These are phyloP conservation scores for Talaromyces sp. DNA, from an alignment of 2,329 filamentous ascomycete genomes.

Conservation along the genomic window DNA sequence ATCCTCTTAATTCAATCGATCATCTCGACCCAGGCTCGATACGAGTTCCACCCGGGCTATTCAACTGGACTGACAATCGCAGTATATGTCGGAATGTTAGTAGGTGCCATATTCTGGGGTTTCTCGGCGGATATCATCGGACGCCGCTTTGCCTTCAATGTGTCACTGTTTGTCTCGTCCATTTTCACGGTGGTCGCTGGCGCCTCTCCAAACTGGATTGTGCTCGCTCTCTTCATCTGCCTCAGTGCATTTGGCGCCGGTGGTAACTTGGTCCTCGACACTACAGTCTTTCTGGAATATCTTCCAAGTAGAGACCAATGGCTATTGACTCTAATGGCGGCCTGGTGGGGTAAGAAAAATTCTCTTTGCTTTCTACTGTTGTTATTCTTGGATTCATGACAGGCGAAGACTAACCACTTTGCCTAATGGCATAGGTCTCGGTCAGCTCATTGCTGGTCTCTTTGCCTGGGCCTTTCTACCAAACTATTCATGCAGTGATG, in stretches of 20 bases:
- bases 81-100: slow-evolving; percentile 46
- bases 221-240: slow-evolving; percentile 65
- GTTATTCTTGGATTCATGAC: neutral
- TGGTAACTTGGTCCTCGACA: slow-evolving; percentile 66
- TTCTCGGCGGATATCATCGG: slow-evolving; percentile 69
- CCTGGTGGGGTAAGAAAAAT: slow-evolving; percentile 35
- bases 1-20: slow-evolving; percentile 42
- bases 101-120: slow-evolving; percentile 66
- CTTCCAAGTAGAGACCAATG: slow-evolving; percentile 63
- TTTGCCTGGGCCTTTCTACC: slow-evolving; percentile 57
- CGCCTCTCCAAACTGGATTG: slow-evolving; percentile 67
- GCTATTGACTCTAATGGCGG: slow-evolving; percentile 48
- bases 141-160: slow-evolving; percentile 69
- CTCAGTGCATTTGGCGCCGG: slow-evolving; percentile 67
- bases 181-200: slow-evolving; percentile 67
- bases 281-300: slow-evolving; percentile 62
- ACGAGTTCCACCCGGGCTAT: slow-evolving; percentile 31
- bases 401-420: neutral
- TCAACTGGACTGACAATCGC: slow-evolving; percentile 43
- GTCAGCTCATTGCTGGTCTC: slow-evolving; percentile 56
- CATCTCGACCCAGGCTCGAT: slow-evolving; percentile 24
- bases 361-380: neutral
- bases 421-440: slow-evolving; percentile 37
- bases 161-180: slow-evolving; percentile 65
- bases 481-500: slow-evolving; percentile 52